These are phyloP conservation scores for Datura wrightii DNA, from an alignment of 257 asterid species.

Conservation along the genomic window DNA sequence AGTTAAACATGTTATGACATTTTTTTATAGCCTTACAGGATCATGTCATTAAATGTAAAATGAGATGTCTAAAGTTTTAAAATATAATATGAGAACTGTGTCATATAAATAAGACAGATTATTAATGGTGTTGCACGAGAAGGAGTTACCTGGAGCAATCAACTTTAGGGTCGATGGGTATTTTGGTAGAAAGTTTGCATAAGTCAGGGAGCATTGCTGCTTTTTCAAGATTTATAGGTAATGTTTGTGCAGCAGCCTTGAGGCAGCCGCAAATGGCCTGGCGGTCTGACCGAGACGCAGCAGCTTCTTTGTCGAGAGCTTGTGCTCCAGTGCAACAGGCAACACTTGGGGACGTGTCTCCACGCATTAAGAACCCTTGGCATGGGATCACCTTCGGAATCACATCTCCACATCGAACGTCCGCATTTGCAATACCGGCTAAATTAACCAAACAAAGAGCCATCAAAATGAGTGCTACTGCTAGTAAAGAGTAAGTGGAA, in stretches of 20 bases:
- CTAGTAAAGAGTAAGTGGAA: neutral
- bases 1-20: too few relatives aligned
- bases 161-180: constrained; percentile 10
- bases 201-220: constrained; percentile 14
- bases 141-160: constrained; percentile 27
- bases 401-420: constrained; percentile 43
- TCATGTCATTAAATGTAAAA: too few relatives aligned
- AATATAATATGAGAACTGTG: neutral
- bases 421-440: constrained; percentile 24
- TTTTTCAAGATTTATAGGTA: constrained; percentile 21
- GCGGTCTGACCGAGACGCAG: constrained; percentile 39
- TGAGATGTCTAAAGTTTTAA: too few relatives aligned
- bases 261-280: constrained; percentile 46
- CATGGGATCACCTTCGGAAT: constrained; percentile 46
- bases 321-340: constrained; percentile 41
- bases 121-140: neutral
- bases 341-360: constrained; percentile 39
- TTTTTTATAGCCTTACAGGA: too few relatives aligned
- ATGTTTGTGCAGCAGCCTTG: constrained; percentile 35
- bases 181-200: neutral
- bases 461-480: neutral
- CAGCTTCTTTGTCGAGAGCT: constrained; percentile 37
- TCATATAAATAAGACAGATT: neutral
- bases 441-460: neutral
- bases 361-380: constrained; percentile 43